phyloP scores from a whole-genome alignment of 371 early-diverging fungal genomes.

The Chytridium lagenaria region DNA sequence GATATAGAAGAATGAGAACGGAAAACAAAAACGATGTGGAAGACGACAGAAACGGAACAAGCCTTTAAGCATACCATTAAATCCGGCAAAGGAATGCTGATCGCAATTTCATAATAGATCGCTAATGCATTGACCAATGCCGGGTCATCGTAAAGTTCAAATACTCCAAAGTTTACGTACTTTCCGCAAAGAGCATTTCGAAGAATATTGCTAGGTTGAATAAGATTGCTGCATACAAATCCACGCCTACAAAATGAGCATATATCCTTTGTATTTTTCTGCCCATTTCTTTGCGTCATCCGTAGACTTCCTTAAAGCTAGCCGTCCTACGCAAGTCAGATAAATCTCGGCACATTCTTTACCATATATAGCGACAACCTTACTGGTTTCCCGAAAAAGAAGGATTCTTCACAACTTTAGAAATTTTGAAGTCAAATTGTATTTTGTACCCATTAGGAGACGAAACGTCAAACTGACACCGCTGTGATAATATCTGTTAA shows the following conservation, averaged over 20 bases:
- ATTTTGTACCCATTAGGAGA: conserved; percentile 75
- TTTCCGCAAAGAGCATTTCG: conserved; percentile 75
- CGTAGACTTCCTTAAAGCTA: conserved; percentile 12
- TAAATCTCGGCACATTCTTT: neutral
- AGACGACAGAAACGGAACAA: too few species aligned
- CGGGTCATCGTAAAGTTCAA: conserved; percentile 87
- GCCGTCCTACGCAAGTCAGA: conserved; percentile 26
- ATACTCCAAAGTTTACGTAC: conserved; percentile 93
- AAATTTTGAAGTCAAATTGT: neutral
- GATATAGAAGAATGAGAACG: too few species aligned
- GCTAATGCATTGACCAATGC: conserved; percentile 75
- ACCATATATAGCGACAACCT: conserved; percentile 59
- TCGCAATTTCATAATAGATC: conserved; percentile 73
- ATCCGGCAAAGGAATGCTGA: conserved; percentile 73
- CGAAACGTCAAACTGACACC: conserved; percentile 83
- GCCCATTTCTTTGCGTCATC: conserved; percentile 45
- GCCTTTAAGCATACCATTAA: conserved; percentile 63
- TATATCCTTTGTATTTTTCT: conserved; percentile 76
- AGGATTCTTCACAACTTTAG: conserved; percentile 63
- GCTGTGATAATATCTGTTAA: conserved; percentile 41
- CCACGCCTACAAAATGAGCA: conserved; percentile 67
- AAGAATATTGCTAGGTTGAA: conserved; percentile 60
- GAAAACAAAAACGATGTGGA: too few species aligned
- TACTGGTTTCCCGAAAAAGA: conserved; percentile 87
- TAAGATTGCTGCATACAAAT: neutral